These are phyloP conservation scores for Trichophyton rubrum DNA, from an alignment of 2,329 filamentous ascomycete species.

Conservation along the genomic window DNA sequence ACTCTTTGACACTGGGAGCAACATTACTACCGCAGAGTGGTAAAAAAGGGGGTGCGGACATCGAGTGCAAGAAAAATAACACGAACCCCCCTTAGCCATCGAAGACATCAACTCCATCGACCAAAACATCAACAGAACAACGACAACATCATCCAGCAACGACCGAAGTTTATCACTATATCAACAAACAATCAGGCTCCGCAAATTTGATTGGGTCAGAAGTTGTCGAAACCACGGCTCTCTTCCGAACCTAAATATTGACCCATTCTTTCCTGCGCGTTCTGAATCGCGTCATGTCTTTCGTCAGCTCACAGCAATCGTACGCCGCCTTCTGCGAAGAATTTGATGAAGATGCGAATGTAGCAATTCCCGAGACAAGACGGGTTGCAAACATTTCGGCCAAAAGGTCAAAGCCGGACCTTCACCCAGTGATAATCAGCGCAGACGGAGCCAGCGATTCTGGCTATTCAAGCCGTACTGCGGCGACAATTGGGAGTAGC, in stretches of 20 bases:
- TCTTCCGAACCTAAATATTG: constrained; percentile 11
- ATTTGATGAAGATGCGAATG: constrained; percentile 35
- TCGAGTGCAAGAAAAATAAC: not conserved
- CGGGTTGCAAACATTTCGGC: constrained; percentile 40
- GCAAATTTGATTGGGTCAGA: constrained; percentile 8
- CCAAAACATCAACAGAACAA: not conserved
- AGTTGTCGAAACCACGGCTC: constrained; percentile 11
- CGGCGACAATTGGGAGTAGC: constrained; percentile 40
- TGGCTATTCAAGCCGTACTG: constrained; percentile 49
- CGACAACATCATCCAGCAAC: not conserved
- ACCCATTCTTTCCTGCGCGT: constrained; percentile 5
- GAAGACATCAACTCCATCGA: not conserved
- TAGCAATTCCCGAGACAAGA: constrained; percentile 35
- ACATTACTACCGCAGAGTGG: not conserved
- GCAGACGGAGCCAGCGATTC: constrained; percentile 46
- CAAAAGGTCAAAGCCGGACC: constrained; percentile 36
- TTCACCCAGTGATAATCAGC: constrained; percentile 23
- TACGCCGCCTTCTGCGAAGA: constrained; percentile 37
- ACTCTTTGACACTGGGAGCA: not conserved
- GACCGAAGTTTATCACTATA: not conserved
- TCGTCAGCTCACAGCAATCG: constrained; percentile 21
- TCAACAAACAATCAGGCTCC: not conserved
- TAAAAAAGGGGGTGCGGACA: not conserved
- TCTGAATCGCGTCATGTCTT: constrained; percentile 23
- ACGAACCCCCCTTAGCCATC: not conserved